A percentile compares a stretch with the other conserved stretches of the same genome.
These are phyloP conservation scores for Periconia sp. DNA, from an alignment of 2,329 filamentous ascomycete species.

Conservation along the genomic window DNA sequence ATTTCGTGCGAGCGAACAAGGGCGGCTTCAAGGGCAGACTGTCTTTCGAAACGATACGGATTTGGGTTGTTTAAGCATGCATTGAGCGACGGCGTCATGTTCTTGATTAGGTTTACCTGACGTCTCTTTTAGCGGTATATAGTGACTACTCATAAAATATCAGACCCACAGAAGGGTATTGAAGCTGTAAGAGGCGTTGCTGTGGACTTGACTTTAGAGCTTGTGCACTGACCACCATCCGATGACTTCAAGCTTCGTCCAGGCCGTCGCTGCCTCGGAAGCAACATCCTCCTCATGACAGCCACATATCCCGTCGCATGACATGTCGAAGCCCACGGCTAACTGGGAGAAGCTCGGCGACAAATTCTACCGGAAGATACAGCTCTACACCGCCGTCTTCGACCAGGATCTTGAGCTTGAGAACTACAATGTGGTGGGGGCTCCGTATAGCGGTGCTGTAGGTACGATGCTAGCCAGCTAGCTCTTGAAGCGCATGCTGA, in stretches of 20 bases:
- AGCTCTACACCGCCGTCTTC: conserved; percentile 92
- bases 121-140: conserved; percentile 7
- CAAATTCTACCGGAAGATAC: conserved; percentile 92
- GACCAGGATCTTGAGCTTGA: conserved; percentile 93
- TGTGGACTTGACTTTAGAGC: conserved; percentile 1
- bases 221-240: conserved; percentile 15
- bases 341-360: conserved; percentile 95
- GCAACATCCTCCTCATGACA: conserved; percentile 13
- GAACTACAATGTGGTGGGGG: conserved; percentile 89
- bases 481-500: conserved; percentile 30
- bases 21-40: background rate
- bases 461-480: conserved; percentile 60
- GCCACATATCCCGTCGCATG: conserved; percentile 10
- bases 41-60: conserved; percentile 6
- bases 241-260: conserved; percentile 3
- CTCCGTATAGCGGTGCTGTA: conserved; percentile 90
- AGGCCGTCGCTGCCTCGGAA: conserved; percentile 12
- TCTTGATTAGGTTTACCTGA: background rate
- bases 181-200: background rate
- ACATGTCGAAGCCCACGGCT: conserved; percentile 70
- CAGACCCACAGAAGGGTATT: background rate
- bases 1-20: background rate
- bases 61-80: conserved; percentile 27
- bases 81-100: conserved; percentile 40
- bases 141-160: too few relatives aligned